Base-by-base conservation (phyloP, 352 stramenopile genomes). In the Pythium phragmiticola region DNA sequence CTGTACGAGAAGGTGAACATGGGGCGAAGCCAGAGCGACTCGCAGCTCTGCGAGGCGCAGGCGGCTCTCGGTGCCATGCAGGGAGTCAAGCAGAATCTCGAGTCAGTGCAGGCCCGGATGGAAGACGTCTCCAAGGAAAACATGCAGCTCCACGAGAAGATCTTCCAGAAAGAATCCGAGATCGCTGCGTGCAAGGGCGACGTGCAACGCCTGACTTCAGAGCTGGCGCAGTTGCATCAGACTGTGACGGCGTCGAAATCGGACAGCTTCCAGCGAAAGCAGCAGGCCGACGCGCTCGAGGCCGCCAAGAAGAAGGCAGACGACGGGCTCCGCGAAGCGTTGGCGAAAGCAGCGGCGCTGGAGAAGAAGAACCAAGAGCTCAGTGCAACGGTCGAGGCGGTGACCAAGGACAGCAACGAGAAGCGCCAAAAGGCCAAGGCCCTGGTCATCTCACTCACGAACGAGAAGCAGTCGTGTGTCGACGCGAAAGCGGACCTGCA, bases 361-460 rank as follows among this genome's bases (percentile, higher is more conserved):
- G 73, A 89, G 57, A 84, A 84, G 57, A 78, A 80, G 45, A 84
- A 88, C 41, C 67, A 85, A 19, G 83, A 89, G 43, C 58, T 89
- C 5, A 33, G 48, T 4, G 52, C 72, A 9, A 70, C 63, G 0
- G 75, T 85, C 21, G 79, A 87, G 30, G 58, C 57, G 0, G 74
- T 75, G 30, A 81, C 74, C 47, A 83, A 79, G 37, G 82, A 88
- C 28, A 87, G 72, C 53, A 77, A 70, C 9, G 80, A 89, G 26
- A 90, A 90, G 59, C 77, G 78, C 3, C 80, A 89, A 54, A 90
- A 90, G 53, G 82, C 82, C 17, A 90, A 90, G 54, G 71, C 75
- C 19, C 66, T 90, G 17, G 79, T 90, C 21, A 73, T 89, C 33
- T 76, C 77, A 13, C 70, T 90, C 7, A 82, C 83, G 7, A 81